Evolutionary conservation across 345 rosid species (phyloP).

Genomic region (Bruguiera sexangula): DNA sequence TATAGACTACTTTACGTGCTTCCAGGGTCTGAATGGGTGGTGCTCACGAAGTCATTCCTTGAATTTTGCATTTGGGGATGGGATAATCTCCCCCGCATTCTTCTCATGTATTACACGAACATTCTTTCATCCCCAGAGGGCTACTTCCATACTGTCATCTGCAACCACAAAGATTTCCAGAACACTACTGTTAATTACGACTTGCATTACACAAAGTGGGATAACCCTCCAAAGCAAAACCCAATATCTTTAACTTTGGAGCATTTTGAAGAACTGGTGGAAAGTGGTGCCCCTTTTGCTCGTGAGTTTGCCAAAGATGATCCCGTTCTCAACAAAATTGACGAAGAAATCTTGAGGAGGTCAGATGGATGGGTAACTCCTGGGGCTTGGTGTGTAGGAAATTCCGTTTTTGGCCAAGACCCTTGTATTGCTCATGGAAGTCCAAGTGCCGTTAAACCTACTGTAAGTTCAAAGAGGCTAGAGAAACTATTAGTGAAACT

Average conservation of each 20-base stretch:
- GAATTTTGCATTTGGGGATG: constrained; percentile 94
- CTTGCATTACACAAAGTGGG: constrained; percentile 75
- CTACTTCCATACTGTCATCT: constrained; percentile 85
- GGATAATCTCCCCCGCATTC: constrained; percentile 93
- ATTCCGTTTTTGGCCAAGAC: constrained; percentile 32
- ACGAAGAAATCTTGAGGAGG: constrained; percentile 50
- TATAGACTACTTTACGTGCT: neutral
- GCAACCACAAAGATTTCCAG: constrained; percentile 90
- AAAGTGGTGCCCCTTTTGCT: constrained; percentile 89
- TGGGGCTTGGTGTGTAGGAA: constrained; percentile 61
- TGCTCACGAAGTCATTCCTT: constrained; percentile 72
- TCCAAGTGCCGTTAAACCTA: constrained; percentile 54
- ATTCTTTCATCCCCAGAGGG: constrained; percentile 77
- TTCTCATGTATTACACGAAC: constrained; percentile 88
- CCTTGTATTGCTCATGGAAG: constrained; percentile 49
- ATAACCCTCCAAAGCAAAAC: constrained; percentile 66
- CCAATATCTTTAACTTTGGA: constrained; percentile 50
- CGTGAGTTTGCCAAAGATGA: constrained; percentile 58
- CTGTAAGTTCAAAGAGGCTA: constrained; percentile 55
- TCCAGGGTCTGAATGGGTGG: constrained; percentile 77
- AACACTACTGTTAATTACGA: constrained; percentile 82
- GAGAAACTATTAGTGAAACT: constrained; percentile 66
- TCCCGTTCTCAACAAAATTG: constrained; percentile 60
- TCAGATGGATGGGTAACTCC: constrained; percentile 37
- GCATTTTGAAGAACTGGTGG: constrained; percentile 67